Base-by-base conservation (phyloP, 2,329 filamentous ascomycete genomes). In the Tolypocladium album region DNA sequence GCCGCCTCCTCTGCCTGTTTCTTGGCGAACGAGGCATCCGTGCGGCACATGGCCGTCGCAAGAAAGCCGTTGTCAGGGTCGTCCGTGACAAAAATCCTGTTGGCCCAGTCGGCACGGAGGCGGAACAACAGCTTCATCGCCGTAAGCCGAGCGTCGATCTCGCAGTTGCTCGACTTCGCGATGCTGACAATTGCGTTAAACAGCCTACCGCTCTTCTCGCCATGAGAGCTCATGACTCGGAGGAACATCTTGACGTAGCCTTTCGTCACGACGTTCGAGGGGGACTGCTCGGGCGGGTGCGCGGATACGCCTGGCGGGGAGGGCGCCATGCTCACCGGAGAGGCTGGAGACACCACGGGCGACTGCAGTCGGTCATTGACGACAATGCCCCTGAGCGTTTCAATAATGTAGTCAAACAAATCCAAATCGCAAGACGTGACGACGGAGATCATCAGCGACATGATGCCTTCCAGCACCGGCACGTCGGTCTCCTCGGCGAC, bases 41-140 rank as follows among this genome's bases (percentile, higher is more conserved):
- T 86, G 43, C 91, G 86, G 65, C 85, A 88, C 12, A 96, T 76
- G 8, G 87, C 81, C 20, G 85, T 81, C 36, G 92, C 90, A 31
- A 96, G 77, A 58, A 84, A 85, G 64, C 88, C 84, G 36, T 86
- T 88, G 69, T 96, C 90, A 1, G 88, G 84, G 38, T 84, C 82
- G 40, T 83, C 75, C 9, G 85, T 85, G 58, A 96, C 77, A 61
- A 88, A 90, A 4, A 97, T 82, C 53, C 87, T 83, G 64, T 92
- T 85, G 12, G 88, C 85, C 70, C 88, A 90, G 72, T 96, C 91
- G 27, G 91, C 90, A 61, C 92, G 84, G 38, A 97, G 76, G 52
- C 92, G 85, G 70, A 95, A 93, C 2, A 97, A 77, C 52, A 93
- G 75, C 67, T 90, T 91, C 78, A 92, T 84, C 2, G 88, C 86